phyloP scores from a whole-genome alignment of 1,284 basidiomycete species.

The Tilletia walkeri region DNA sequence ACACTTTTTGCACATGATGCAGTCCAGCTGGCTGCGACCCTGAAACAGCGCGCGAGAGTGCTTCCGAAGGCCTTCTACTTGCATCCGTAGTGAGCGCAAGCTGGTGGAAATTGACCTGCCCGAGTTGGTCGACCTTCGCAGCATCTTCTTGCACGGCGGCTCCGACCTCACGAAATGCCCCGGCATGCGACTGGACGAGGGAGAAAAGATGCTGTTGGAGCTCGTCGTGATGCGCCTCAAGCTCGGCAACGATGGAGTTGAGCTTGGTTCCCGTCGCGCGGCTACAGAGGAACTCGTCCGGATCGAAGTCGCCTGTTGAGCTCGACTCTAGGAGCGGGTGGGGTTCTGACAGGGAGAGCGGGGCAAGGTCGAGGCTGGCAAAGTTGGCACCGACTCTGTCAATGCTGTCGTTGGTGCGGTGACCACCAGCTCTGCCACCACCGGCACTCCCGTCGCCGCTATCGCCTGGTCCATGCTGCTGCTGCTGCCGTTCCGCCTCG shows the following conservation, averaged over 20 bases:
- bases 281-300: constrained; percentile 16
- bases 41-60: too few species aligned
- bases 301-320: not conserved
- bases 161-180: not conserved
- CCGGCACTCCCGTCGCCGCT: not conserved
- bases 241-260: constrained; percentile 9
- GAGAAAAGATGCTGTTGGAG: not conserved
- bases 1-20: not conserved
- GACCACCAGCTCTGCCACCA: not conserved
- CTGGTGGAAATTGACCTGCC: not conserved
- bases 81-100: too few species aligned
- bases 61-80: too few species aligned
- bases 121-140: constrained; percentile 1
- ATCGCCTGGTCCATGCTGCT: not conserved
- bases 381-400: not conserved
- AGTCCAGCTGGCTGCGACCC: not conserved
- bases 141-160: not conserved
- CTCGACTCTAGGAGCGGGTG: not conserved
- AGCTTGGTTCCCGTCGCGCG: constrained; percentile 9
- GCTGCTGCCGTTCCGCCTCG: constrained; percentile 2
- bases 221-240: constrained; percentile 8
- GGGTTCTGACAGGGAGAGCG: constrained; percentile 11
- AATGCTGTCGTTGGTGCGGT: not conserved
- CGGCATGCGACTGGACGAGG: constrained; percentile 9
- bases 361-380: constrained; percentile 13